Base-by-base conservation (phyloP, 2,329 filamentous ascomycete species). In the Byssothecium circinans region DNA sequence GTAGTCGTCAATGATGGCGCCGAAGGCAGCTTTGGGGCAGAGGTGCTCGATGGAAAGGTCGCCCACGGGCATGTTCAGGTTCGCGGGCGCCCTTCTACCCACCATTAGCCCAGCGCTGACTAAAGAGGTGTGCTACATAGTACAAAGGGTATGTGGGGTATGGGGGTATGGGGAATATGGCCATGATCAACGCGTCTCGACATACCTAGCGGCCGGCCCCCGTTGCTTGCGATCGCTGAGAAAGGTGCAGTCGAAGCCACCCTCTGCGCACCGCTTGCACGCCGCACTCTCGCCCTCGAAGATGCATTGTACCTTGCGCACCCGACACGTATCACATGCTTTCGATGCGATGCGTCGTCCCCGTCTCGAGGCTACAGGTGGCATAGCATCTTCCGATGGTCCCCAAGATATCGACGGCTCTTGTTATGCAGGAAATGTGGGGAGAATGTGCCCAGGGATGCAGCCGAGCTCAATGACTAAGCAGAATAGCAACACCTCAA, bases 241-340 rank as follows among this genome's bases (percentile, higher is more conserved):
- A 29, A 54, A 57, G 4, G 49, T 57, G 43, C 54, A 57, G 8
- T 42, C 25, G 11, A 29, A 19, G 4, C 30, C 20, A 18, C 18
- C 38, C 12, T 43, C 34, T 15, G 20, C 11, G 35, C 51, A 57
- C 41, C 52, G 32, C 15, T 39, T 38, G 32, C 54, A 54, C 12
- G 41, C 23, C 2, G 44, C 18, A 22, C 23, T 45, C 15, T 57
- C 47, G 6, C 33, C 48, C 2, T 52, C 54, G 32, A 54, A 47
- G 18, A 41, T 40, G 33, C 49, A 57, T 39, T 54, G 49, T 3
- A 57, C 47, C 25, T 53, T 54, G 17, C 52, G 49, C n/a, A 45
- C 34, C 10, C 54, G 48, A 38, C 54, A 57, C 2, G 18, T 25
- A 23, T 53, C 51, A 46, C 54, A 57, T 43, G 54, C 51, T 47